These are phyloP conservation scores for Phellopilus nigrolimitatus DNA, from an alignment of 1,284 basidiomycete species.

Conservation along the genomic window DNA sequence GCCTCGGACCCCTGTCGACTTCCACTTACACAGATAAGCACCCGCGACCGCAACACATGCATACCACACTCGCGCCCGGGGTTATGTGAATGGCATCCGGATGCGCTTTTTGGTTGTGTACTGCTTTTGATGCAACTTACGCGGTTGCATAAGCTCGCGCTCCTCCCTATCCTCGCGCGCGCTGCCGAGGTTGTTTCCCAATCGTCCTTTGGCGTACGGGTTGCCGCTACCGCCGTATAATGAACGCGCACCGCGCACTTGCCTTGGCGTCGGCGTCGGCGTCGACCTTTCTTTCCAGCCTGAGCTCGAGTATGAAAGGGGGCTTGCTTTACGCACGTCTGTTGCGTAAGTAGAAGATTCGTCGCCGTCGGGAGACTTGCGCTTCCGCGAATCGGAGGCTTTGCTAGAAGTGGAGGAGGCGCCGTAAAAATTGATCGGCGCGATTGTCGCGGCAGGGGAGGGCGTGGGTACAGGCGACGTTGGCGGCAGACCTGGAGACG, in stretches of 20 bases:
- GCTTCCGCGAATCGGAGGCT: constrained; percentile 29
- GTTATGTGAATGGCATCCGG: too few relatives aligned
- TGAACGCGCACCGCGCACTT: constrained; percentile 20
- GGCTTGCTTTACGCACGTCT: neutral
- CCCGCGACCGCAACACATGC: too few relatives aligned
- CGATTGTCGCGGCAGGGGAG: constrained; percentile 29
- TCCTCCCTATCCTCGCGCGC: neutral
- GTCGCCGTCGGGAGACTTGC: constrained; percentile 35
- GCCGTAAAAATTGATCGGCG: constrained; percentile 46
- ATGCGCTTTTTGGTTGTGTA: too few relatives aligned
- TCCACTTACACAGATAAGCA: too few relatives aligned
- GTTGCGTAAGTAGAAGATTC: constrained; percentile 25
- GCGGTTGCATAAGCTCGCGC: neutral
- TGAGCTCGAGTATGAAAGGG: neutral
- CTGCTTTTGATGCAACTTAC: too few relatives aligned
- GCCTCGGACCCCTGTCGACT: too few relatives aligned
- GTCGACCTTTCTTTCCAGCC: neutral
- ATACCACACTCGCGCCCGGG: too few relatives aligned
- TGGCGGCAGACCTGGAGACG: constrained; percentile 16
- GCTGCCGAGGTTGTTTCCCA: neutral
- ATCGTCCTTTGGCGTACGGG: neutral
- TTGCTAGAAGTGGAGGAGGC: constrained; percentile 20
- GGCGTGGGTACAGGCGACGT: constrained; percentile 26
- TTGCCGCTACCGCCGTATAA: neutral
- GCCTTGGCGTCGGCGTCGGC: neutral